Percentiles rank a stretch among this genome's conserved stretches.
phyloP scores from a whole-genome alignment of 2,329 filamentous ascomycete genomes.

The Falciphora oryzae region DNA sequence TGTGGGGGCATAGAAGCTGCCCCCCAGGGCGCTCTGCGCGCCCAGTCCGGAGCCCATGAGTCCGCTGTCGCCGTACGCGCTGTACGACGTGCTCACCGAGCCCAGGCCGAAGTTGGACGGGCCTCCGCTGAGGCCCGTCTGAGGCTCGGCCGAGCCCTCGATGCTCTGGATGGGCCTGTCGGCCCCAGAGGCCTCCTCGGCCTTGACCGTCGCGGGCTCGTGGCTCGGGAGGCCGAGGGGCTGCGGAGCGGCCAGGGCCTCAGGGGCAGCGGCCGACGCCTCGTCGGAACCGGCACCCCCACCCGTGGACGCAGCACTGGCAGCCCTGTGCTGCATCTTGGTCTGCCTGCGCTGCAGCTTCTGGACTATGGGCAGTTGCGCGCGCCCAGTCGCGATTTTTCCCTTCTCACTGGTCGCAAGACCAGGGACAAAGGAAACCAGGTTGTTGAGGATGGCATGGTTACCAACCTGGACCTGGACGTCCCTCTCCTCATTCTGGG shows the following conservation, averaged over 20 bases:
- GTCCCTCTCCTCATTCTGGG: slow-evolving; percentile 18
- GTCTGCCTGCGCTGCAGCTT: too few relatives aligned
- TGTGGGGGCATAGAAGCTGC: not conserved
- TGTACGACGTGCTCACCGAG: too few relatives aligned
- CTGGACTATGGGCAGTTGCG: too few relatives aligned
- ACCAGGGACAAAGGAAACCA: not conserved
- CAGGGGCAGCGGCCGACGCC: too few relatives aligned
- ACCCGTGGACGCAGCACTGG: not conserved
- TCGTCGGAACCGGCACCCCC: too few relatives aligned
- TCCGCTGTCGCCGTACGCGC: not conserved
- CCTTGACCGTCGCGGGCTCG: too few relatives aligned
- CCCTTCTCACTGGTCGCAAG: too few relatives aligned
- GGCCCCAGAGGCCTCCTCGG: too few relatives aligned
- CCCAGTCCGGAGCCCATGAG: not conserved
- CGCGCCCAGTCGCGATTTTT: too few relatives aligned
- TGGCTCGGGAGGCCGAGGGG: not conserved
- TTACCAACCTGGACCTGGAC: slow-evolving; percentile 17
- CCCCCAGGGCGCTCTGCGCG: too few relatives aligned
- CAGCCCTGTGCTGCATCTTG: not conserved
- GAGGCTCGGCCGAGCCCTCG: not conserved
- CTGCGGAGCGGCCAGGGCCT: too few relatives aligned
- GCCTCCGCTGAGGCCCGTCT: too few relatives aligned
- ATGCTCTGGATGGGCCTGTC: not conserved
- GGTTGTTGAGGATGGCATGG: slow-evolving; percentile 13
- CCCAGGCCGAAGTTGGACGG: not conserved